phyloP scores from a whole-genome alignment of 805 yeast genomes.

The Candida michaelii region DNA sequence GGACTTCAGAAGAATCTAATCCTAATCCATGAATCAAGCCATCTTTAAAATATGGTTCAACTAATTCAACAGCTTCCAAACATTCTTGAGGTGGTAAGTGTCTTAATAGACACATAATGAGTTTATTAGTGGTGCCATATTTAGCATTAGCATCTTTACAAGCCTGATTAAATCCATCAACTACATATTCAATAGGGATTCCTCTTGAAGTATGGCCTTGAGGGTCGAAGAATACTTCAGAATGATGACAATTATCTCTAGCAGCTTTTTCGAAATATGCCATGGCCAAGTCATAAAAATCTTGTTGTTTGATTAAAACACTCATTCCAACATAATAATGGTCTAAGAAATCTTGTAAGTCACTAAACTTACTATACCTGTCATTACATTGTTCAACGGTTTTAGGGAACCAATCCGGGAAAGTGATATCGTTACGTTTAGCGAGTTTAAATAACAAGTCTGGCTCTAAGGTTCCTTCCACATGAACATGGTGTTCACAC shows the following conservation, averaged over 20 bases:
- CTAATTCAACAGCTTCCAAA: slow-evolving; percentile 53
- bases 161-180: slow-evolving; percentile 67
- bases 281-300: slow-evolving; percentile 77
- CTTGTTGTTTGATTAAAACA: slow-evolving; percentile 67
- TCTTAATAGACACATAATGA: slow-evolving; percentile 81
- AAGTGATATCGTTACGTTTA: slow-evolving; percentile 54
- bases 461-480: slow-evolving; percentile 85
- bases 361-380: slow-evolving; percentile 61
- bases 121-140: slow-evolving; percentile 63
- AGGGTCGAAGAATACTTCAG: slow-evolving; percentile 82
- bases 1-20: slow-evolving; percentile 76
- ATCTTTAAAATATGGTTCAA: slow-evolving; percentile 50
- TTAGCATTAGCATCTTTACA: slow-evolving; percentile 58
- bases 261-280: slow-evolving; percentile 62
- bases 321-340: slow-evolving; percentile 80
- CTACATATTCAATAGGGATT: slow-evolving; percentile 56
- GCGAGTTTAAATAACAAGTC: slow-evolving; percentile 68
- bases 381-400: slow-evolving; percentile 55
- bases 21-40: slow-evolving; percentile 75
- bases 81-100: slow-evolving; percentile 67
- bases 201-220: slow-evolving; percentile 79
- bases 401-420: slow-evolving; percentile 66
- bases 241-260: slow-evolving; percentile 61
- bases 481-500: slow-evolving; percentile 84
- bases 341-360: slow-evolving; percentile 75